Conservation (phyloP, 495 filamentous ascomycete genomes). For the Glarea lozoyensis region DNA sequence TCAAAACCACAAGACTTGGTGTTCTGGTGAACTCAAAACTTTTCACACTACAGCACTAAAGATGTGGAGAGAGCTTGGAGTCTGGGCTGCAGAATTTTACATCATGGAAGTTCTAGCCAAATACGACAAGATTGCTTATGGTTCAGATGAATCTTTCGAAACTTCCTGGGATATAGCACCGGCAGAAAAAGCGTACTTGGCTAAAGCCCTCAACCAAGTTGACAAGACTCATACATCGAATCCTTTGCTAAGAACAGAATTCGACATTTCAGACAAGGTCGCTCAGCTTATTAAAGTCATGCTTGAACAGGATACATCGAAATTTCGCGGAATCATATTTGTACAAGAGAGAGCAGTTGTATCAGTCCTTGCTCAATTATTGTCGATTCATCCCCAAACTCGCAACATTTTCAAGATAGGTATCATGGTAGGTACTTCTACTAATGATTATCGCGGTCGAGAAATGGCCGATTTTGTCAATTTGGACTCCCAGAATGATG, state of each 20-base stretch:
- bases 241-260: conserved; percentile 15
- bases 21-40: conserved; percentile 50
- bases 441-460: conserved; percentile 31
- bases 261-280: conserved; percentile 23
- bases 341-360: conserved; percentile 65
- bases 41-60: conserved; percentile 40
- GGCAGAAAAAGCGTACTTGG: conserved; percentile 55
- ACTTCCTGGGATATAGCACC: conserved; percentile 8
- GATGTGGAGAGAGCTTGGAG: conserved; percentile 59
- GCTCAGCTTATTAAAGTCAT: conserved; percentile 24
- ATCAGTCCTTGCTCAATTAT: conserved; percentile 53
- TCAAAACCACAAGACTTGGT: conserved; percentile 49
- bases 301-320: conserved; percentile 21
- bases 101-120: conserved; percentile 47
- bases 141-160: conserved; percentile 23
- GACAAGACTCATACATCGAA: conserved; percentile 23
- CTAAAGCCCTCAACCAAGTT: conserved; percentile 37
- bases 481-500: conserved; percentile 42
- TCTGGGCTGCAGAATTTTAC: conserved; percentile 66
- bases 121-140: conserved; percentile 29
- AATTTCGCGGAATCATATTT: conserved; percentile 61
- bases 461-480: conserved; percentile 54
- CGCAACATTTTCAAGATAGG: conserved; percentile 48
- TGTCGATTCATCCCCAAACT: conserved; percentile 52
- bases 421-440: conserved; percentile 68